Conservation (phyloP, 768 basidiomycete genomes). For the Suillus hirtellus region DNA sequence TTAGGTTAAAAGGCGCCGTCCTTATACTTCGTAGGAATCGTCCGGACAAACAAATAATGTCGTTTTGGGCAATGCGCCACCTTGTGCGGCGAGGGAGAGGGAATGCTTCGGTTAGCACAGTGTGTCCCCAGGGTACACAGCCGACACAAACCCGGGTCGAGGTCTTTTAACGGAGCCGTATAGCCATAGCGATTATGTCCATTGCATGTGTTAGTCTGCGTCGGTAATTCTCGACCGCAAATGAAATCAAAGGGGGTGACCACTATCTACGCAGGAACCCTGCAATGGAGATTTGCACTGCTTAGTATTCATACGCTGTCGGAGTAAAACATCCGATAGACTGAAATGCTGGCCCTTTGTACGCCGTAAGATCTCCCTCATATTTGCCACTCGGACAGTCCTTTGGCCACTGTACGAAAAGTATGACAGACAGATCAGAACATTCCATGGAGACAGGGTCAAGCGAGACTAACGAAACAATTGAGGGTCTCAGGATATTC, state of each 20-base stretch:
- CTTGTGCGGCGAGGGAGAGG: conserved; percentile 3
- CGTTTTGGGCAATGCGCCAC: conserved; percentile 3
- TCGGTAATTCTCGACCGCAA: not conserved
- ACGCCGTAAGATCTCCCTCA: conserved; percentile 13
- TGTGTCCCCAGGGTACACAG: not conserved
- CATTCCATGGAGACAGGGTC: conserved; percentile 1
- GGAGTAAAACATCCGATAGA: not conserved
- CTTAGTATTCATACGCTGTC: not conserved
- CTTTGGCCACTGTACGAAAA: conserved; percentile 2
- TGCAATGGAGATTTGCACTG: conserved; percentile 1
- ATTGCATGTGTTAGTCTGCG: no score
- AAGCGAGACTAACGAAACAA: not conserved
- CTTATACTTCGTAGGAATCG: conserved; percentile 1
- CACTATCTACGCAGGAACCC: conserved; percentile 4
- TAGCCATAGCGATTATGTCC: not conserved
- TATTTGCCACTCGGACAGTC: not conserved
- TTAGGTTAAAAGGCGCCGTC: conserved; percentile 6
- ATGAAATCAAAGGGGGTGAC: conserved; percentile 7
- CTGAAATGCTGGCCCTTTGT: not conserved
- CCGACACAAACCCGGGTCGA: not conserved
- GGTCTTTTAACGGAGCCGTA: not conserved
- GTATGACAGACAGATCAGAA: conserved; percentile 4
- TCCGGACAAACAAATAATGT: conserved; percentile 4
- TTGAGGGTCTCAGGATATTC: conserved; percentile 3
- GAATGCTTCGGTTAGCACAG: not conserved